phyloP scores from a whole-genome alignment of 1,284 basidiomycete genomes.

The Pyrrhoderma lamaoense region DNA sequence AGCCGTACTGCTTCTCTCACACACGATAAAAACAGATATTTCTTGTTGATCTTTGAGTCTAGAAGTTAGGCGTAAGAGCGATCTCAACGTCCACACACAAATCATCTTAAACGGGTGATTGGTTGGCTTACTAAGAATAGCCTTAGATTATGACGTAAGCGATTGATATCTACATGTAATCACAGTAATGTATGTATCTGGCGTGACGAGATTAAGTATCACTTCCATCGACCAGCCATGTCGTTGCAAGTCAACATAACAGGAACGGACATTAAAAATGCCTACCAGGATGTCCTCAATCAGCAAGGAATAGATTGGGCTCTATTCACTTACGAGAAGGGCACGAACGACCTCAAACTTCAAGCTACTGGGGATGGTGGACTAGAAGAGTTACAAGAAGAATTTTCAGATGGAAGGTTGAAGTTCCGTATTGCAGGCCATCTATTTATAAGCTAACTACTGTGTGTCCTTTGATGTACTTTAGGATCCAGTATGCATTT shows the following conservation, averaged over 20 bases:
- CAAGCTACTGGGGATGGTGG: constrained; percentile 80
- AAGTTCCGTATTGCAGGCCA: constrained; percentile 22
- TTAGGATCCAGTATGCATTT: constrained; percentile 92
- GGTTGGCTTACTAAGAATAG: no score
- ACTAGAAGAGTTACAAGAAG: constrained; percentile 87
- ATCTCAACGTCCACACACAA: no score
- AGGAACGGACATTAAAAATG: constrained; percentile 62
- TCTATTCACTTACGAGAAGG: constrained; percentile 81
- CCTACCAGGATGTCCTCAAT: constrained; percentile 77
- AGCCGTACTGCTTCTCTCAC: no score
- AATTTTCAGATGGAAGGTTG: constrained; percentile 89
- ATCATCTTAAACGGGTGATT: no score
- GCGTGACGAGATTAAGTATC: neutral
- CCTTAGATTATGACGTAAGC: no score
- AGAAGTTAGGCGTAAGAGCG: no score
- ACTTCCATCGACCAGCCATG: constrained; percentile 35
- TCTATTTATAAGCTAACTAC: constrained; percentile 8
- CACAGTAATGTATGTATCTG: no score
- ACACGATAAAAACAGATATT: no score
- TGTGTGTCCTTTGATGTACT: neutral
- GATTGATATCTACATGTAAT: no score
- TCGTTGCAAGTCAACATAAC: constrained; percentile 73
- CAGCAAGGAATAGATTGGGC: constrained; percentile 78
- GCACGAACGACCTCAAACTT: constrained; percentile 85
- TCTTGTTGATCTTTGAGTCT: no score